Evolutionary conservation across 495 filamentous ascomycete species (phyloP).

Genomic region (Lasiosphaeria miniovina): DNA sequence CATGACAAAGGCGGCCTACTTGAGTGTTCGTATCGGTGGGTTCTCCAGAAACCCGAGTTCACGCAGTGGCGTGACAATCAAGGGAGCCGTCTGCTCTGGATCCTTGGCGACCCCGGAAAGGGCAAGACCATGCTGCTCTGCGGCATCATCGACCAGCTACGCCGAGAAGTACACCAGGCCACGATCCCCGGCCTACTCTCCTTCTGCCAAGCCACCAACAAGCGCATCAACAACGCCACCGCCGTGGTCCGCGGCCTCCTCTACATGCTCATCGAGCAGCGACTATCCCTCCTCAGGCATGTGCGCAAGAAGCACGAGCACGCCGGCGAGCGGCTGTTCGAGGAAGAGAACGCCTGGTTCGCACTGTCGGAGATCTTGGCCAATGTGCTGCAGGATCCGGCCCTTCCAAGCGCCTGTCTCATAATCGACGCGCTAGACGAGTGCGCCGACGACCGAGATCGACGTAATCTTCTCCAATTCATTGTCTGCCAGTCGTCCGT

Average conservation of each 20-base stretch:
- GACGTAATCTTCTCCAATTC: constrained; percentile 32
- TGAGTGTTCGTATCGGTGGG: constrained; percentile 39
- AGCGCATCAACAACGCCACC: constrained; percentile 35
- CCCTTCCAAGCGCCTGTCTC: constrained; percentile 26
- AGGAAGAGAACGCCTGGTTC: constrained; percentile 19
- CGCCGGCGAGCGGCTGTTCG: constrained; percentile 20
- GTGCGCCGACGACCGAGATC: constrained; percentile 27
- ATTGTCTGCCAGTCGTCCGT: constrained; percentile 21
- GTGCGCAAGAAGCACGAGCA: background rate
- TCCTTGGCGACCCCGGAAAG: constrained; percentile 45
- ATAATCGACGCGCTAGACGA: constrained; percentile 53
- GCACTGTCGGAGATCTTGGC: constrained; percentile 30
- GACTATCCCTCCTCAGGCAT: background rate
- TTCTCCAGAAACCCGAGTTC: constrained; percentile 39
- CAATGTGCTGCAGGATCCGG: constrained; percentile 32
- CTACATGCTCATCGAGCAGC: constrained; percentile 30
- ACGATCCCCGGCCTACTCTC: background rate
- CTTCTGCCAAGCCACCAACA: constrained; percentile 23
- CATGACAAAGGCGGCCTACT: constrained; percentile 36
- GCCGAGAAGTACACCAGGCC: constrained; percentile 37
- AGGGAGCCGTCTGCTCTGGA: constrained; percentile 42
- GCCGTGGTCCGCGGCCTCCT: constrained; percentile 42
- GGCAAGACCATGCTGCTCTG: constrained; percentile 52
- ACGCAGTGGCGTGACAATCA: constrained; percentile 26
- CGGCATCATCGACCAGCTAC: constrained; percentile 14